A percentile compares a stretch with the other conserved stretches of the same genome.
These are phyloP conservation scores for Triangularia setosa DNA, from an alignment of 2,329 filamentous ascomycete species.

Conservation along the genomic window DNA sequence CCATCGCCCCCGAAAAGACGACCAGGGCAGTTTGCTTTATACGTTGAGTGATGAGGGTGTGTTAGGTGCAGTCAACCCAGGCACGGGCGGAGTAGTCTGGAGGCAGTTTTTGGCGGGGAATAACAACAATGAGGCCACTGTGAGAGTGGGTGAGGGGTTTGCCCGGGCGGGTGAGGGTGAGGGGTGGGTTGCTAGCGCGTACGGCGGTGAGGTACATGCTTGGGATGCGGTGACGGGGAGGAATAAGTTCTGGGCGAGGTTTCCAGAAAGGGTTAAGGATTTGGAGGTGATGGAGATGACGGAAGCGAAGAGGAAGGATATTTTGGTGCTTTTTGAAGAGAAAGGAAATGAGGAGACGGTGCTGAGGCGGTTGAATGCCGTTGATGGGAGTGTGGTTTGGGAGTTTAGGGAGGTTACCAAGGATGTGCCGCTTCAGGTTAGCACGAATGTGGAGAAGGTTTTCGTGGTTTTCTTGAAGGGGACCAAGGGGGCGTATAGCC, in stretches of 20 bases:
- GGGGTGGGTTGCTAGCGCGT: slow-evolving; percentile 70
- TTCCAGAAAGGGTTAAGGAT: slow-evolving; percentile 59
- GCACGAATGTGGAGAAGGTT: slow-evolving; percentile 65
- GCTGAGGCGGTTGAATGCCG: slow-evolving; percentile 69
- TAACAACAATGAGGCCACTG: slow-evolving; percentile 33
- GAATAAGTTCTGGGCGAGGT: slow-evolving; percentile 67
- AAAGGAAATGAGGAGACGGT: slow-evolving; percentile 48
- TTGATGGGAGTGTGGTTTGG: slow-evolving; percentile 73
- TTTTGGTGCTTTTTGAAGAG: slow-evolving; percentile 63
- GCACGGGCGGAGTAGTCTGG: slow-evolving; percentile 81
- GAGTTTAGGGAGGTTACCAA: slow-evolving; percentile 65
- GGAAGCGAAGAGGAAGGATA: slow-evolving; percentile 61
- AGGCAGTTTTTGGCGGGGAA: slow-evolving; percentile 60
- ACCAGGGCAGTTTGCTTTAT: slow-evolving; percentile 86
- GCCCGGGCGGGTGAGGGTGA: slow-evolving; percentile 75
- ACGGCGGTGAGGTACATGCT: slow-evolving; percentile 65
- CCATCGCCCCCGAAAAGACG: slow-evolving; percentile 76
- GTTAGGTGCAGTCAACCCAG: slow-evolving; percentile 84
- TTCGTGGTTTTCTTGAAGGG: slow-evolving; percentile 73
- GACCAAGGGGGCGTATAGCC: slow-evolving; percentile 57
- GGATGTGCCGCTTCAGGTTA: slow-evolving; percentile 70
- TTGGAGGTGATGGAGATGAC: slow-evolving; percentile 74
- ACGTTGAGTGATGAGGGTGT: slow-evolving; percentile 82
- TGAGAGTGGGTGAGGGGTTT: slow-evolving; percentile 44
- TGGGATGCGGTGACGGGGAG: slow-evolving; percentile 84